Evolutionary conservation across 2,329 filamentous ascomycete species (phyloP).

Genomic region (Zarea fungicola): DNA sequence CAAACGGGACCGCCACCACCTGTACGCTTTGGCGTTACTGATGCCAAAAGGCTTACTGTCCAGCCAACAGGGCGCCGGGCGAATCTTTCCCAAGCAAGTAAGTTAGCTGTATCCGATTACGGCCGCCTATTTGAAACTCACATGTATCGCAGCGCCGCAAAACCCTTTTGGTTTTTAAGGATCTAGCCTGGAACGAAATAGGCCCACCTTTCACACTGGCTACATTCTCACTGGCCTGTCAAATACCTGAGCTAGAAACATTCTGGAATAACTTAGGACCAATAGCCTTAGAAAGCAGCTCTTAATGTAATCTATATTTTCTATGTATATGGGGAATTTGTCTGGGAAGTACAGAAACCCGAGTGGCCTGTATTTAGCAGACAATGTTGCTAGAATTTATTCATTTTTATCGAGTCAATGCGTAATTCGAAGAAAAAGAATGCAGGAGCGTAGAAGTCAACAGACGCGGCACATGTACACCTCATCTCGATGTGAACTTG

Average conservation of each 20-base stretch:
- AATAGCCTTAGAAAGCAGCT: slow-evolving; percentile 2
- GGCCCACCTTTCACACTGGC: neutral
- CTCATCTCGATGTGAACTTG: too few species aligned
- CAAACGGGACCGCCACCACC: slow-evolving; percentile 68
- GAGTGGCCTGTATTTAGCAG: neutral
- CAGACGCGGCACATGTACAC: too few species aligned
- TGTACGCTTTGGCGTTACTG: slow-evolving; percentile 79
- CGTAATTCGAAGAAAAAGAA: neutral
- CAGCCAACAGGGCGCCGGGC: slow-evolving; percentile 87
- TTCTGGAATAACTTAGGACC: neutral
- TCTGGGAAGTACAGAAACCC: neutral
- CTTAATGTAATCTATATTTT: slow-evolving; percentile 5
- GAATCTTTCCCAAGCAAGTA: slow-evolving; percentile 92
- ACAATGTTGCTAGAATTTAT: neutral
- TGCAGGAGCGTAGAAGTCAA: too few species aligned
- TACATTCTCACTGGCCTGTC: neutral
- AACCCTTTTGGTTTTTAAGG: slow-evolving; percentile 49
- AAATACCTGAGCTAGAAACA: neutral
- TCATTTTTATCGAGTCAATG: neutral
- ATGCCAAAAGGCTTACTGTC: slow-evolving; percentile 70
- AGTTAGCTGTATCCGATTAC: slow-evolving; percentile 43
- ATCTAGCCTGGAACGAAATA: neutral
- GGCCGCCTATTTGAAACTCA: too few species aligned
- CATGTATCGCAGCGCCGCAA: slow-evolving; percentile 37
- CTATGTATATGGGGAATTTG: neutral